Percentiles rank a stretch among this genome's conserved stretches.
Evolutionary conservation across 2,329 filamentous ascomycete genomes (phyloP).

Genomic region (Bretziella fagacearum): DNA sequence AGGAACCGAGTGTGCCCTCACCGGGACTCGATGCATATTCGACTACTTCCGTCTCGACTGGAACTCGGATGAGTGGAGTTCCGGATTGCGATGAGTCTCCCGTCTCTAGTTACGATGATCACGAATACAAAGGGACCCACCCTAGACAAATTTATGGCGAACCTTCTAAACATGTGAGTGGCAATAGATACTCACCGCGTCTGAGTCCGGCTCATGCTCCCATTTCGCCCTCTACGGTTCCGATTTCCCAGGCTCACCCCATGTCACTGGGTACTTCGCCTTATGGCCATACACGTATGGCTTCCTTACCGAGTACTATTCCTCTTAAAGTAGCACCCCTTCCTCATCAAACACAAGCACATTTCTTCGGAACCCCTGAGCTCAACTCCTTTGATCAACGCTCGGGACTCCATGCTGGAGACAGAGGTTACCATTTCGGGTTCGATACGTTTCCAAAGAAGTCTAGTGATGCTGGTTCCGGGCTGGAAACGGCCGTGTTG

Average conservation of each 20-base stretch:
- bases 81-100: slow-evolving; percentile 21
- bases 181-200: slow-evolving; percentile 30
- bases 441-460: slow-evolving; percentile 51
- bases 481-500: slow-evolving; percentile 47
- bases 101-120: slow-evolving; percentile 1
- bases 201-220: slow-evolving; percentile 13
- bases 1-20: slow-evolving; percentile 23
- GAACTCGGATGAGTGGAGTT: slow-evolving; percentile 30
- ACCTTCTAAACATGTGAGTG: slow-evolving; percentile 28
- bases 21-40: slow-evolving; percentile 33
- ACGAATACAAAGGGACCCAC: slow-evolving; percentile 19
- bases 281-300: slow-evolving; percentile 29
- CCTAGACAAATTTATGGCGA: slow-evolving; percentile 28
- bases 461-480: slow-evolving; percentile 20
- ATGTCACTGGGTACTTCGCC: slow-evolving; percentile 27
- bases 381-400: slow-evolving; percentile 51
- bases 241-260: background rate
- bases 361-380: slow-evolving; percentile 61
- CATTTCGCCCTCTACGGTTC: slow-evolving; percentile 16
- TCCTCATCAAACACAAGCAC: slow-evolving; percentile 57
- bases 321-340: slow-evolving; percentile 28
- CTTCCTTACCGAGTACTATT: slow-evolving; percentile 27
- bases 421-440: slow-evolving; percentile 60
- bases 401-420: slow-evolving; percentile 42
- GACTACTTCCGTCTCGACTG: slow-evolving; percentile 31